Evolutionary conservation across 2,329 filamentous ascomycete genomes (phyloP), one percentile per base, ranked within the genome.

Genomic region (Aspergillus sp.): DNA sequence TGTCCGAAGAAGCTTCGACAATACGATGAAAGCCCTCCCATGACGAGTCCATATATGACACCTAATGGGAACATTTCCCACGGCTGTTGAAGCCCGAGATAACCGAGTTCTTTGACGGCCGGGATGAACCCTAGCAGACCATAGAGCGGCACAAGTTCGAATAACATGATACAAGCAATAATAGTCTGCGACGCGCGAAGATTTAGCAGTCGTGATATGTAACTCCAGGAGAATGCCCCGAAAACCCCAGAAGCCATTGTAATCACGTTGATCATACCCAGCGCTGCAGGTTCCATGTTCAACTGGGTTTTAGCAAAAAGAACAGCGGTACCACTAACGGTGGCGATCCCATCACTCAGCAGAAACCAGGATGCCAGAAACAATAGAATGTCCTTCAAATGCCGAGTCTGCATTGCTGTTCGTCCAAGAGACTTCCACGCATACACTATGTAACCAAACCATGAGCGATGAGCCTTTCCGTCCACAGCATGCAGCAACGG

Each of bases 1-100:
- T 98, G 93, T 40, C 92, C 93, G 70, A 91, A 99, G 4, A 99
- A 82, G 60, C 90, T 93, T 43, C 95, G 88, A 71, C 95, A 98
- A 75, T 98, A 97, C 23, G 89, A 90, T 57, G 90, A 91, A 41
- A 99, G 78, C 0, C 95, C 95, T n/a, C 95, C 95, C 31, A 98
- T 85, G 2, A 98, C 93, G 50, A 99, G 86, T 0, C 95, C 95
- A 73, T 97, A 98, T 12, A 98, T 86, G 3, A 90, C 90, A 0
- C 91, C 93, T 1, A 99, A 77, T 0, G 91, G 90, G 67, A 95
- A 98, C 91, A 99, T 97, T 68, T 99, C 95, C 90, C 92, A 96
- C 3, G 90, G 88, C 70, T 95, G 88, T 73, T 96, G 92, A n/a
- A 99, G 81, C 1, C 95, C 95, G 41, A 92, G 77, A 5, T 90